Conservation (phyloP, 73 alveolate genomes). For the Paraurostyla sp. region DNA sequence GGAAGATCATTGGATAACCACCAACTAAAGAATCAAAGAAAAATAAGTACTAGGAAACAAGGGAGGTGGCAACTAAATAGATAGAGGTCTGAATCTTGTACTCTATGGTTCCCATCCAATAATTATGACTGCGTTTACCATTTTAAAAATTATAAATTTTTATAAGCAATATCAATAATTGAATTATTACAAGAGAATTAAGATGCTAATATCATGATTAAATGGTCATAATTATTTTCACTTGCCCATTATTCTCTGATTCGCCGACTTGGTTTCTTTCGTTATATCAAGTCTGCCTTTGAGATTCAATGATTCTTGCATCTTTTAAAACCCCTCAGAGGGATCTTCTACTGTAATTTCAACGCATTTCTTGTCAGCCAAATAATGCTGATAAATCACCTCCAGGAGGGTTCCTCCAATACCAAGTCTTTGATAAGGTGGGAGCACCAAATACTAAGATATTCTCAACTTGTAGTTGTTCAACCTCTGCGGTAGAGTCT, state of each 20-base stretch:
- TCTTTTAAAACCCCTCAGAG: slow-evolving; percentile 27
- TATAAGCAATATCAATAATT: too few species aligned
- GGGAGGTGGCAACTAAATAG: slow-evolving; percentile 53
- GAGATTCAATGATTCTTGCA: slow-evolving; percentile 56
- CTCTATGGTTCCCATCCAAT: slow-evolving; percentile 59
- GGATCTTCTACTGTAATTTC: slow-evolving; percentile 74
- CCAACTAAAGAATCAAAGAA: neutral
- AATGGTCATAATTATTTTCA: too few species aligned
- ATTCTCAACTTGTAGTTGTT: slow-evolving; percentile 15
- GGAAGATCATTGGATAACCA: slow-evolving; percentile 52
- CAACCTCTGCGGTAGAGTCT: too few species aligned
- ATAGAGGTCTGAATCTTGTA: slow-evolving; percentile 47
- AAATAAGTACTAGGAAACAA: slow-evolving; percentile 4
- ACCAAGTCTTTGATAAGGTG: slow-evolving; percentile 62
- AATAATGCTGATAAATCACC: slow-evolving; percentile 33
- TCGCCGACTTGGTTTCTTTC: too few species aligned
- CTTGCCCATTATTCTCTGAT: too few species aligned
- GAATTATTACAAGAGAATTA: too few species aligned
- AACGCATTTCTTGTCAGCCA: slow-evolving; percentile 38
- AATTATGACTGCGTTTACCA: slow-evolving; percentile 54
- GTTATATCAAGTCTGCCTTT: too few species aligned
- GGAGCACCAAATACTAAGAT: slow-evolving; percentile 59
- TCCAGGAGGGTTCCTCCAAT: slow-evolving; percentile 43
- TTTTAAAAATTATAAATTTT: neutral
- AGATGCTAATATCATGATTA: too few species aligned